phyloP scores from a whole-genome alignment of 495 filamentous ascomycete species.

The Aspergillus indologenus region DNA sequence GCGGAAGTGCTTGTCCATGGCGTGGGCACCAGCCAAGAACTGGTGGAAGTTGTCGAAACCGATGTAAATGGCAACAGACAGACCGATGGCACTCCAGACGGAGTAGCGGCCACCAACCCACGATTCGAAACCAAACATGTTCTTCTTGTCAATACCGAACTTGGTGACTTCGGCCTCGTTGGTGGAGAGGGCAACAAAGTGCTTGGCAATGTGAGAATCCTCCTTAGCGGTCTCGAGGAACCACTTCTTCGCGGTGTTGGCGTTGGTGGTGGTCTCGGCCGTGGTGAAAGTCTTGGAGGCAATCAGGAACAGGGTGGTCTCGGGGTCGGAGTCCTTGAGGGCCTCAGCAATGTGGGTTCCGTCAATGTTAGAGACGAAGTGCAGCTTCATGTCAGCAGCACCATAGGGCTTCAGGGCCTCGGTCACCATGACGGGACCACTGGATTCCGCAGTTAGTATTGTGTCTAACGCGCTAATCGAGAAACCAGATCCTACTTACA shows the following conservation, averaged over 20 bases:
- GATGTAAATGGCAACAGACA: constrained; percentile 90
- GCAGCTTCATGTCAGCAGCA: constrained; percentile 75
- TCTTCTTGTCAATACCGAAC: constrained; percentile 95
- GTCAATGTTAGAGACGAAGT: constrained; percentile 99
- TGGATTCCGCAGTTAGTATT: constrained; percentile 43
- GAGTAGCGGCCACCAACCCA: constrained; percentile 99
- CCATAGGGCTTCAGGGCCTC: constrained; percentile 95
- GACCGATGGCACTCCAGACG: constrained; percentile 97
- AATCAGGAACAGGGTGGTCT: constrained; percentile 95
- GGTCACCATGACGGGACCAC: constrained; percentile 96
- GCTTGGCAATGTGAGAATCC: constrained; percentile 77
- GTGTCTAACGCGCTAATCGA: background rate
- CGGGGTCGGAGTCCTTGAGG: constrained; percentile 80
- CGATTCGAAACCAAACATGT: constrained; percentile 98
- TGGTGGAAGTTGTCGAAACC: constrained; percentile 96
- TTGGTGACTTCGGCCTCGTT: constrained; percentile 94
- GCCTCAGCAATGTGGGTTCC: constrained; percentile 97
- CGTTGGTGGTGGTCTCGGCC: constrained; percentile 94
- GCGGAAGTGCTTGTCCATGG: constrained; percentile 98
- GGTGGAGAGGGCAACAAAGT: constrained; percentile 97
- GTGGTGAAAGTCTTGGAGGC: constrained; percentile 99
- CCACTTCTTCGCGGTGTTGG: constrained; percentile 94
- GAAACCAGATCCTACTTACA: constrained; percentile 56
- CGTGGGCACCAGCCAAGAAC: constrained; percentile 92
- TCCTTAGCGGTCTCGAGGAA: constrained; percentile 87